Evolutionary conservation across 2,329 filamentous ascomycete species (phyloP).

Genomic region (Huntiella decipiens): DNA sequence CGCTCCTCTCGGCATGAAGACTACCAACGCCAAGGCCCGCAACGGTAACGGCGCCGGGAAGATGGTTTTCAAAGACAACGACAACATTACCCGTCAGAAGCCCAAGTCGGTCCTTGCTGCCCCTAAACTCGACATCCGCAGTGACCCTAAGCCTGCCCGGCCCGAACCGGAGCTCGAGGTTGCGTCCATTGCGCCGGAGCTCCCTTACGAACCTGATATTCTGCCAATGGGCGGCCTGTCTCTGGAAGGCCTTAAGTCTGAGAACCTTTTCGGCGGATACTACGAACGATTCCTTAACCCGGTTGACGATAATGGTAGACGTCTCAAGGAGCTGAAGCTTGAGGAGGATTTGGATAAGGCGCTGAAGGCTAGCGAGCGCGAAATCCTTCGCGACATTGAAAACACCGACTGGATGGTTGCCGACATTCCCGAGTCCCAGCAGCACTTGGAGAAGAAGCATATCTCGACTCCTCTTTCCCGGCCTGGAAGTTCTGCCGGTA

Average conservation of each 20-base stretch:
- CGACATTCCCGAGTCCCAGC: slow-evolving; percentile 30
- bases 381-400: slow-evolving; percentile 47
- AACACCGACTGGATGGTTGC: slow-evolving; percentile 40
- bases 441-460: slow-evolving; percentile 5
- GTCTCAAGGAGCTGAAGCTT: slow-evolving; percentile 40
- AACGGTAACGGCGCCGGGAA: slow-evolving; percentile 45
- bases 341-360: slow-evolving; percentile 32
- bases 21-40: slow-evolving; percentile 76
- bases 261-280: slow-evolving; percentile 42
- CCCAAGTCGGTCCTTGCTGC: slow-evolving; percentile 37
- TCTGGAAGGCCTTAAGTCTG: slow-evolving; percentile 36
- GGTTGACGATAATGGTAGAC: slow-evolving; percentile 49
- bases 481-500: slow-evolving; percentile 4
- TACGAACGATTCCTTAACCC: slow-evolving; percentile 40
- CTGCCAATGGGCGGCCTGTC: slow-evolving; percentile 39
- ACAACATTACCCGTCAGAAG: slow-evolving; percentile 32
- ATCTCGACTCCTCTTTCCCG: slow-evolving; percentile 19
- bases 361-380: slow-evolving; percentile 41
- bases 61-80: slow-evolving; percentile 36
- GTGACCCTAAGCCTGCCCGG: slow-evolving; percentile 18
- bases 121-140: slow-evolving; percentile 20
- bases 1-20: slow-evolving; percentile 81
- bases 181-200: slow-evolving; percentile 51
- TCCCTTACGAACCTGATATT: slow-evolving; percentile 50
- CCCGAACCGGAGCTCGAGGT: slow-evolving; percentile 67